Conservation (phyloP, 2,329 filamentous ascomycete genomes). For the Apiospora pterosperma region DNA sequence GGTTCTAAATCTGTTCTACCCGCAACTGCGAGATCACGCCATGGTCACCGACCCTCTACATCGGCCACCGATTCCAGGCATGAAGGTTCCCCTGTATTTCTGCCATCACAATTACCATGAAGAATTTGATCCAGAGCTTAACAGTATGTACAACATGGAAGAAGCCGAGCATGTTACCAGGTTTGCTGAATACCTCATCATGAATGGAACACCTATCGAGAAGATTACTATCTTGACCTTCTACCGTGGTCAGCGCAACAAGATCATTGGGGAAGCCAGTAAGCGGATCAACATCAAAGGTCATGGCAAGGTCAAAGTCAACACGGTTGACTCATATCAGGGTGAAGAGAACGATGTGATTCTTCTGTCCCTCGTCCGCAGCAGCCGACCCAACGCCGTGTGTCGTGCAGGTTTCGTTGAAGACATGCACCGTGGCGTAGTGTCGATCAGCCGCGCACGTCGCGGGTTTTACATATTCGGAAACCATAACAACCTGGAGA, state of each 20-base stretch:
- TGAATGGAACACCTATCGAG: slow-evolving; percentile 57
- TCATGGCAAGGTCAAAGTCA: slow-evolving; percentile 51
- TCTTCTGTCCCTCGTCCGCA: slow-evolving; percentile 76
- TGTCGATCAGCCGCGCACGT: slow-evolving; percentile 65
- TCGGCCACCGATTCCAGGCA: slow-evolving; percentile 42
- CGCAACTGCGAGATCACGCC: slow-evolving; percentile 39
- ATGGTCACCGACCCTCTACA: slow-evolving; percentile 29
- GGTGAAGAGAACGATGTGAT: slow-evolving; percentile 88
- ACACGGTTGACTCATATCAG: slow-evolving; percentile 86
- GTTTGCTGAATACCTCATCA: slow-evolving; percentile 68
- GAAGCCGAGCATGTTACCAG: slow-evolving; percentile 76
- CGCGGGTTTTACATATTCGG: slow-evolving; percentile 84
- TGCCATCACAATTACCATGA: slow-evolving; percentile 62
- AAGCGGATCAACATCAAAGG: slow-evolving; percentile 23
- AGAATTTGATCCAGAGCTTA: slow-evolving; percentile 53
- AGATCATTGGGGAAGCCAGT: slow-evolving; percentile 50
- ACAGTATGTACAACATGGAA: slow-evolving; percentile 63
- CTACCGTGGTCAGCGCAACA: slow-evolving; percentile 78
- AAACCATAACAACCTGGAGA: slow-evolving; percentile 55
- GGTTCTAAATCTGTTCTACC: slow-evolving; percentile 47
- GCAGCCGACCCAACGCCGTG: slow-evolving; percentile 44
- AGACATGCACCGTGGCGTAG: slow-evolving; percentile 56
- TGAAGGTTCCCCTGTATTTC: slow-evolving; percentile 39
- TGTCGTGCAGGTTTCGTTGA: slow-evolving; percentile 68
- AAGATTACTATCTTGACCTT: slow-evolving; percentile 82